Conservation (phyloP, 305 asterid genomes). For the Solanum chacoense region DNA sequence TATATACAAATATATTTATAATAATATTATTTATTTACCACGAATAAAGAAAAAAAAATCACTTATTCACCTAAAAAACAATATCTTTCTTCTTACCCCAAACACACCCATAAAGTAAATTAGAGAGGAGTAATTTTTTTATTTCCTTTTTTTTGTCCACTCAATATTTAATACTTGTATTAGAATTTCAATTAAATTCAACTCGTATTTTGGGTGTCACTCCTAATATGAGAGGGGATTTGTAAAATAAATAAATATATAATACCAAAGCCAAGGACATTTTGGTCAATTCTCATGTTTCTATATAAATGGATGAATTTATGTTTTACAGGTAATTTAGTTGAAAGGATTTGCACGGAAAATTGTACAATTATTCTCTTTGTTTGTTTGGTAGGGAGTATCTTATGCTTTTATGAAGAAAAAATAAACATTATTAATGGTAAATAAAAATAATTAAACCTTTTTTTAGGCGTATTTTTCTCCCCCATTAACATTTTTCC, state of each 20-base stretch:
- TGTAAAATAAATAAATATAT: no score
- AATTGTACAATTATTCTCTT: slow-evolving; percentile 25
- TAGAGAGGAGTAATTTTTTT: neutral
- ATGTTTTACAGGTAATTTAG: slow-evolving; percentile 33
- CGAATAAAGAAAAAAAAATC: neutral
- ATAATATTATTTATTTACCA: neutral
- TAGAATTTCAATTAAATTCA: no score
- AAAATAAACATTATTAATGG: neutral
- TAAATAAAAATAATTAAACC: neutral
- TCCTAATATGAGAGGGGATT: neutral
- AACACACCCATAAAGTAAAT: neutral
- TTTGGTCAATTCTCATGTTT: neutral
- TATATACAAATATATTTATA: neutral
- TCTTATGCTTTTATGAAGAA: neutral
- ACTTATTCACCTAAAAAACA: neutral
- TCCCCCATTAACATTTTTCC: neutral
- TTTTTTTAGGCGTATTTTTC: neutral
- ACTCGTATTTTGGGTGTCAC: neutral
- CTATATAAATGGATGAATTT: neutral
- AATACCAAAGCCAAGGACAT: neutral
- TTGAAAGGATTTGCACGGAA: slow-evolving; percentile 70
- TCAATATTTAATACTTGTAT: no score
- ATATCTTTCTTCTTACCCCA: neutral
- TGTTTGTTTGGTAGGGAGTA: neutral
- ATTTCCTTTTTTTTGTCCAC: no score